Base-by-base conservation (phyloP, 371 early-diverging fungal genomes). In the Blakeslea trispora region DNA sequence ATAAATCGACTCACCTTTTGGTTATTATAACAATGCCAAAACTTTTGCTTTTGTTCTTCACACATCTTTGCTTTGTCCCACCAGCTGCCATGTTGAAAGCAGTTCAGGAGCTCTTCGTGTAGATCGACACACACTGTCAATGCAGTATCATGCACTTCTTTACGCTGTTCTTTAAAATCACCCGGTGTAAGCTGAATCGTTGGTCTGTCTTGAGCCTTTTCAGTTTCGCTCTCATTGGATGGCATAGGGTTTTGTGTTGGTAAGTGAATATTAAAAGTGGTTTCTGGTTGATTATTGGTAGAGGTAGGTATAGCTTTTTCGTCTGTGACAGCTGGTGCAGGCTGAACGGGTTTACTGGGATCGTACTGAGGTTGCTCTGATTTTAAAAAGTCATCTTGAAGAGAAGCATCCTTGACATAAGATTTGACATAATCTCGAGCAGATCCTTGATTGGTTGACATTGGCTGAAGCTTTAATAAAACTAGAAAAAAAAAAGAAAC, bases 51-150 rank as follows among this genome's bases (percentile, higher is more conserved):
- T 57, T 81, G 81, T 45, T 76, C 75, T 65, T 81, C 79, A 54
- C 85, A 84, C 83, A 84, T 79, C 22, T 73, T 76, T 1, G 83
- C 83, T 45, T 81, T 81, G 42, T 84, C 85, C 83, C 82, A 81
- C 83, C 81, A 82, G 9, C 82, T 76, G 6, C 85, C 85, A 23
- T 79, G 56, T 43, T 72, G 65, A n/a, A 84, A 75, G 48, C 85
- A 84, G 14, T 66, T 71, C 42, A 78, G 50, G 10, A 84, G 55
- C 4, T 79, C 74, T 40, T 69, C 66, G 44, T 84, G 79, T 5
- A 82, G 48, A 61, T 84, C 85, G 9, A 80, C 82, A 55, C 85
- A 84, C 43, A 81, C 71, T 43, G 74, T 79, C 14, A 77, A 37
- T 1, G 85, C 74, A 0, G 77, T 72, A 11, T 61, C 71, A 21